Base-by-base conservation (phyloP, 306 rosid species). In the Lathyrus sativus region DNA sequence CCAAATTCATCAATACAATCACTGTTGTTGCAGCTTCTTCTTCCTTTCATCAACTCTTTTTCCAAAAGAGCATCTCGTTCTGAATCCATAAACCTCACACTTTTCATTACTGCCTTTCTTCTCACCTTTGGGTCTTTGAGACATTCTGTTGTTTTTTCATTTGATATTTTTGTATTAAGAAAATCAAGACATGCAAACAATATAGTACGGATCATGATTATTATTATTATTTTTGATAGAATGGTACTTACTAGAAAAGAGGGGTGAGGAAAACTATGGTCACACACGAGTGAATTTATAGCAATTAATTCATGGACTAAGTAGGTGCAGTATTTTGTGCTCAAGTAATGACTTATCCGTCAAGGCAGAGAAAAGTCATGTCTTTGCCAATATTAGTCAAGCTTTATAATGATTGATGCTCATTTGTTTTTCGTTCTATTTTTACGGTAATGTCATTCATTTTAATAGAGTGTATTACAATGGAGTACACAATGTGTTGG, bases 141-240 rank as follows among this genome's bases (percentile, higher is more conserved):
- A 62, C 71, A 17, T 57, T 61, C 43, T 22, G 55, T 10, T 49
- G 17, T 15, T 8, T 53, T 19, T 53, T 49, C 62, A 18, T 54
- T 37, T 42, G 46, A 11, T 22, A 54, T 66, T 45, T 44, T 53
- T 3, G 12, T 76, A 2, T 15, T 74, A 10, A 80, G 67, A 38
- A 67, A 17, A n/a, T 49, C 55, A 2, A 6, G 55, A 49, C 26
- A 77, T 28, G 70, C 13, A 19, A 69, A 39, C 14, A 53, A 10
- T 9, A 80, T 49, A 44, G 70, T 9, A 68, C 26, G 56, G 67
- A 74, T 55, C 87, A 79, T 85, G 19, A 49, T 74, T 44, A 3
- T 19, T 0, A n/a, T n/a, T n/a, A n/a, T n/a, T n/a, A n/a, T 62
- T 11, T 5, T 17, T 12, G n/a, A 2, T 2, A 31, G 41, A 54